Evolutionary conservation across 192 early-diverging fungal species (phyloP).

Genomic region (Gorgonomyces haynaldii): DNA sequence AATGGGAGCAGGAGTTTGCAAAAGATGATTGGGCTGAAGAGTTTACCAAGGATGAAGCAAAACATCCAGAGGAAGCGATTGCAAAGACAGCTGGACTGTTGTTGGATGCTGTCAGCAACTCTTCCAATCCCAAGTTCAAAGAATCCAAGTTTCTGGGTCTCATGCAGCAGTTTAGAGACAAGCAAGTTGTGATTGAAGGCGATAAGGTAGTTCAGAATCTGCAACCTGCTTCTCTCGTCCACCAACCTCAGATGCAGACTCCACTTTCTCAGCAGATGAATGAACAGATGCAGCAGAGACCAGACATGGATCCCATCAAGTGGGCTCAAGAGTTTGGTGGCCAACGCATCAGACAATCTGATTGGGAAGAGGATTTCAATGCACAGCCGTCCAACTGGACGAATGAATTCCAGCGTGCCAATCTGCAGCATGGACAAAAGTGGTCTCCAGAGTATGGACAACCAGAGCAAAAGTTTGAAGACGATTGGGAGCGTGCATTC

Average conservation of each 20-base stretch:
- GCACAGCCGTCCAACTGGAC: too few species aligned
- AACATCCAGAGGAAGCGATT: constrained; percentile 50
- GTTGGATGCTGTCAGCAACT: constrained; percentile 58
- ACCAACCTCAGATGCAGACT: constrained; percentile 13
- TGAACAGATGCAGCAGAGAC: constrained; percentile 8
- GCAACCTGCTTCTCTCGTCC: background rate
- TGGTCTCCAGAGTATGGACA: background rate
- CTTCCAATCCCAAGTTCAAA: constrained; percentile 86
- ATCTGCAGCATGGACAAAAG: too few species aligned
- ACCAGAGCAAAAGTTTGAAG: background rate
- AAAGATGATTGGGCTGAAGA: constrained; percentile 26
- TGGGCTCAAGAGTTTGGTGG: constrained; percentile 28
- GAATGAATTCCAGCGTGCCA: background rate
- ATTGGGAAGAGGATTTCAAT: constrained; percentile 62
- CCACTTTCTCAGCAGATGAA: constrained; percentile 17
- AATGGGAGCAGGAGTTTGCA: constrained; percentile 5
- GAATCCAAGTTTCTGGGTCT: constrained; percentile 83
- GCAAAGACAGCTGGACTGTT: constrained; percentile 73
- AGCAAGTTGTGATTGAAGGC: constrained; percentile 75
- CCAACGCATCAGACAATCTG: constrained; percentile 6
- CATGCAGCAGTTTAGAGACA: constrained; percentile 85
- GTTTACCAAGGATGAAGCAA: constrained; percentile 33
- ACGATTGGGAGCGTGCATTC: constrained; percentile 1
- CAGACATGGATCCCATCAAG: constrained; percentile 17
- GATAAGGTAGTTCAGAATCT: constrained; percentile 70